Base-by-base conservation (phyloP, 2,329 filamentous ascomycete species). In the Aspergillus thermomutatus region DNA sequence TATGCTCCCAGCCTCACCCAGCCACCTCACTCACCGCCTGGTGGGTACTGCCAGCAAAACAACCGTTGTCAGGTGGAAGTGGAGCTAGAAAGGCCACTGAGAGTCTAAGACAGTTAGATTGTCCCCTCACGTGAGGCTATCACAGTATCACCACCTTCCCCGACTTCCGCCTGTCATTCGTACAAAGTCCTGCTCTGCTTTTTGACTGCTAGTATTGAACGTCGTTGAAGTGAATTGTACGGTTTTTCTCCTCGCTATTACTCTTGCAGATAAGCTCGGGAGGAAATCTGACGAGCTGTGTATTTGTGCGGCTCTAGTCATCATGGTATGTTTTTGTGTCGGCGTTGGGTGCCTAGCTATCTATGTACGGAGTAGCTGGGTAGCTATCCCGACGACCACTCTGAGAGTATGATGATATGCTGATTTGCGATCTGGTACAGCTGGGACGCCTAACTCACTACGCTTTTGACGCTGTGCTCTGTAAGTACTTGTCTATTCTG, bases 371-470 rank as follows among this genome's bases (percentile, higher is more conserved):
- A n/a, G n/a, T 37, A 3, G 31, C 7, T 37, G 14, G 31, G 14
- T 37, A 37, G 31, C 31, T 37, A 28, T 28, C 27, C 27, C 8
- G 27, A 28, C 1, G 27, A 4, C 7, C 11, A 9, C 27, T 28
- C 9, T 28, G 27, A 28, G 27, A 4, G n/a, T 11, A 21, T 45
- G 41, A 7, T 23, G 19, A 25, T 45, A 23, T 23, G 41, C 89
- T 78, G 85, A 83, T 75, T 3, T 37, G 2, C 5, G 79, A 87
- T 67, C 85, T 80, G 82, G 82, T 80, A 79, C 87, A 97, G 93
- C 83, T 97, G 78, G 93, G 92, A 81, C 88, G 89, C 77, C 79
- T 97, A 70, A 90, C 90, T 74, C 93, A 97, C 80, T 96, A 95
- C 81, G 91, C 92, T 71, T 93, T 97, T 76, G 93, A 97, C 79